Base-by-base conservation (phyloP, 2,329 filamentous ascomycete genomes). In the Microdochium bolleyi region DNA sequence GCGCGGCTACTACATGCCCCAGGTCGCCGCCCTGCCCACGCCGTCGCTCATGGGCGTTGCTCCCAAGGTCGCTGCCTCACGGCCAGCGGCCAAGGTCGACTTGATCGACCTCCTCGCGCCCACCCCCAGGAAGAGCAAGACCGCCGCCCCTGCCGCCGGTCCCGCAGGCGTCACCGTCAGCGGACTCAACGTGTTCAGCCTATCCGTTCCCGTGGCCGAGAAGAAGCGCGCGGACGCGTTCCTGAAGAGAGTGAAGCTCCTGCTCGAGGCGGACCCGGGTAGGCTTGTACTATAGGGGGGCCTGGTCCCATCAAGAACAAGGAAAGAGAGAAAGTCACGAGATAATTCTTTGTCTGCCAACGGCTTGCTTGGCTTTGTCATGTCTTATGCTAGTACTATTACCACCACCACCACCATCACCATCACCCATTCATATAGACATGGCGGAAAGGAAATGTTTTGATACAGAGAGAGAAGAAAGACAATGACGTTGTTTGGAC, bases 161-260 rank as follows among this genome's bases (percentile, higher is more conserved):
- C 64, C 72, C 24, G 72, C 77, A 3, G 74, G 76, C 4, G 62
- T 80, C 13, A 76, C 77, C 7, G 48, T 49, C 13, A 73, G 74
- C 2, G 80, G 84, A 14, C 73, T 82, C 52, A 95, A 95, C 66
- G 74, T 92, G 0, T 95, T 97, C 67, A 92, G 84, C 62, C 73
- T 99, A 51, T 85, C 77, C 25, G 92, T 95, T 21, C 84, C 87
- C 38, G 83, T 81, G 70, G 82, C 81, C 9, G 94, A 99, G 68
- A 88, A 92, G 78, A 82, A 85, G 73, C 79, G 91, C 62, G 94
- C 89, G 14, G 78, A 82, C 63, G 77, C 85, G 11, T 99, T 96
- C 73, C 70, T 99, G 58, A 87, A 92, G 71, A 83, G 89, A 61
- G 81, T 96, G 64, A 96, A 96, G 82, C 73, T 78, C 48, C 84